Percentiles rank a stretch among this genome's conserved stretches.
Conservation (phyloP, 306 rosid genomes). For the Prunus kanzakura region DNA sequence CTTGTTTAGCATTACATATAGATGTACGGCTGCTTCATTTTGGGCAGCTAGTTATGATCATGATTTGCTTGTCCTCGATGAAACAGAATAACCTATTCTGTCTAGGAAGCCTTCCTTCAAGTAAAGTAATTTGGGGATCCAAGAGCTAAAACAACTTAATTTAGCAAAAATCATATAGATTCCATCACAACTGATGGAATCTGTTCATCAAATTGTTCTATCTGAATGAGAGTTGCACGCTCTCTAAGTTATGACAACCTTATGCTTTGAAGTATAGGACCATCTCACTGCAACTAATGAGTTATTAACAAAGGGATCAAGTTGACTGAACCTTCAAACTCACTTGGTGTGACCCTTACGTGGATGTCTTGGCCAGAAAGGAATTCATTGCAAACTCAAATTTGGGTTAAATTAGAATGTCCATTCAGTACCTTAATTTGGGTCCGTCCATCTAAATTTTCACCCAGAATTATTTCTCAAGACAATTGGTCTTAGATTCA, state of each 20-base stretch:
- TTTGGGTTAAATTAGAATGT: background rate
- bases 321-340: background rate
- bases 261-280: background rate
- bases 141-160: background rate
- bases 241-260: background rate
- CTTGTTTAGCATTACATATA: background rate
- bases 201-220: background rate
- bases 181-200: background rate
- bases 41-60: background rate
- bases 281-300: background rate
- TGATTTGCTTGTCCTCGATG: background rate
- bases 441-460: background rate
- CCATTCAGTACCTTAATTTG: background rate
- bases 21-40: background rate
- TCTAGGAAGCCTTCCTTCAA: background rate
- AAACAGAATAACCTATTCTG: background rate
- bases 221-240: background rate
- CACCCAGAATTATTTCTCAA: background rate
- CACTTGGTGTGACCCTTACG: background rate
- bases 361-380: slow-evolving; percentile 1
- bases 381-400: background rate
- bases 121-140: background rate
- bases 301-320: background rate
- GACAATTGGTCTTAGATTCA: background rate
- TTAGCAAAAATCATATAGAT: background rate